Conservation (phyloP, 805 yeast species). For the Ogataea neopini region DNA sequence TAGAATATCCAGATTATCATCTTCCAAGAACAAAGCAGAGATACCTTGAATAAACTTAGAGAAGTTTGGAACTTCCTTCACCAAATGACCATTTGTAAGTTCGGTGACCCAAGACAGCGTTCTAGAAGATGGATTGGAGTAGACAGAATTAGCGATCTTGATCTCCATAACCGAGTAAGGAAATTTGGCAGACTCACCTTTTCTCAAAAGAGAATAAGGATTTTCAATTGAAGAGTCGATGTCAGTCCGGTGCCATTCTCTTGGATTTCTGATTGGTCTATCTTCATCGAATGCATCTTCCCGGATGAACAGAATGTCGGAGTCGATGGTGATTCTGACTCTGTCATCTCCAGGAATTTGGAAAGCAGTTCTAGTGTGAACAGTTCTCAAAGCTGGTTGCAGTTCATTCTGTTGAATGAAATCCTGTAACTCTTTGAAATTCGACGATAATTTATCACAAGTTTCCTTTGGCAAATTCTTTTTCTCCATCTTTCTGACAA, state of each 20-base stretch:
- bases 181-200: slow-evolving; percentile 81
- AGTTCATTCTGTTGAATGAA: slow-evolving; percentile 66
- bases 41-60: slow-evolving; percentile 93
- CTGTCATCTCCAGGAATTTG: slow-evolving; percentile 98
- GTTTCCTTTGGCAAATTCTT: slow-evolving; percentile 56
- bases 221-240: slow-evolving; percentile 74
- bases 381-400: slow-evolving; percentile 84
- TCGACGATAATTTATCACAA: slow-evolving; percentile 51
- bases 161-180: slow-evolving; percentile 91
- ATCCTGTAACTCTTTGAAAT: slow-evolving; percentile 59
- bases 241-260: slow-evolving; percentile 89
- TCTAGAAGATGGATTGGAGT: slow-evolving; percentile 51
- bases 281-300: slow-evolving; percentile 85
- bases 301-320: slow-evolving; percentile 82
- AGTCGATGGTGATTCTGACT: slow-evolving; percentile 86
- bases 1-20: slow-evolving; percentile 82
- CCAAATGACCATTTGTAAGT: slow-evolving; percentile 76
- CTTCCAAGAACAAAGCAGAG: slow-evolving; percentile 83
- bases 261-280: slow-evolving; percentile 88
- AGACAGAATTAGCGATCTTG: slow-evolving; percentile 47
- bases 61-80: slow-evolving; percentile 91
- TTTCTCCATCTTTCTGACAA: slow-evolving; percentile 60
- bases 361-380: slow-evolving; percentile 90
- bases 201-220: slow-evolving; percentile 72
- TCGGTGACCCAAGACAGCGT: slow-evolving; percentile 79